phyloP scores from a whole-genome alignment of 768 basidiomycete species.

The Amanita pallidorosea region DNA sequence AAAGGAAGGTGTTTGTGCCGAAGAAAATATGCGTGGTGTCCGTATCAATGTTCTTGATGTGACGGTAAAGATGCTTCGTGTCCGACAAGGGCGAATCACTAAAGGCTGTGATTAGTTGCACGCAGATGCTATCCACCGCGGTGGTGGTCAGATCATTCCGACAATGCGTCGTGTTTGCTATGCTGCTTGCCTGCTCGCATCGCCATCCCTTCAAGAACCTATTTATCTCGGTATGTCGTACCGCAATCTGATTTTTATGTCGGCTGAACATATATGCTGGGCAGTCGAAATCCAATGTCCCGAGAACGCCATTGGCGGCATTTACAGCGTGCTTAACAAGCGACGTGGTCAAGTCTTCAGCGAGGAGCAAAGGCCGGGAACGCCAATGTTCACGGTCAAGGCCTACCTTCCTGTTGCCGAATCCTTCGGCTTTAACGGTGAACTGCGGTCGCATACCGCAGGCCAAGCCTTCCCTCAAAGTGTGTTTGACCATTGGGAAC shows the following conservation, averaged over 20 bases:
- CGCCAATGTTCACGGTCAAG: conserved; percentile 99
- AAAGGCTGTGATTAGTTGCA: conserved; percentile 51
- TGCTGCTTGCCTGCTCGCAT: conserved; percentile 88
- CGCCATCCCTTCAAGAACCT: conserved; percentile 90
- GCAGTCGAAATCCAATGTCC: conserved; percentile 97
- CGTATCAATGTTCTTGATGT: conserved; percentile 95
- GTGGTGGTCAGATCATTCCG: conserved; percentile 97
- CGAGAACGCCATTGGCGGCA: conserved; percentile 94
- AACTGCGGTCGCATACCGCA: conserved; percentile 81
- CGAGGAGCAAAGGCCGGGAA: conserved; percentile 93
- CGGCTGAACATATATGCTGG: conserved; percentile 5
- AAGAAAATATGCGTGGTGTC: conserved; percentile 98
- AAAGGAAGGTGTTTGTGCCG: conserved; percentile 93
- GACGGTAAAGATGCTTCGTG: conserved; percentile 45
- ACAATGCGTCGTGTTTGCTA: conserved; percentile 94
- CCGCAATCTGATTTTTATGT: not conserved
- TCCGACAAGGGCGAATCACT: not conserved
- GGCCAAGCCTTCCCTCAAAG: conserved; percentile 98
- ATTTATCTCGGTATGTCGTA: conserved; percentile 70
- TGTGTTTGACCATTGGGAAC: conserved; percentile 90
- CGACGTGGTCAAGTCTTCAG: conserved; percentile 98
- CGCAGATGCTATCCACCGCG: conserved; percentile 98
- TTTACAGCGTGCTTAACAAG: conserved; percentile 90
- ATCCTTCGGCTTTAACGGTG: conserved; percentile 97
- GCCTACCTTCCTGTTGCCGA: conserved; percentile 88